Conservation (phyloP, 2,329 filamentous ascomycete genomes). For the Alternaria viburni region DNA sequence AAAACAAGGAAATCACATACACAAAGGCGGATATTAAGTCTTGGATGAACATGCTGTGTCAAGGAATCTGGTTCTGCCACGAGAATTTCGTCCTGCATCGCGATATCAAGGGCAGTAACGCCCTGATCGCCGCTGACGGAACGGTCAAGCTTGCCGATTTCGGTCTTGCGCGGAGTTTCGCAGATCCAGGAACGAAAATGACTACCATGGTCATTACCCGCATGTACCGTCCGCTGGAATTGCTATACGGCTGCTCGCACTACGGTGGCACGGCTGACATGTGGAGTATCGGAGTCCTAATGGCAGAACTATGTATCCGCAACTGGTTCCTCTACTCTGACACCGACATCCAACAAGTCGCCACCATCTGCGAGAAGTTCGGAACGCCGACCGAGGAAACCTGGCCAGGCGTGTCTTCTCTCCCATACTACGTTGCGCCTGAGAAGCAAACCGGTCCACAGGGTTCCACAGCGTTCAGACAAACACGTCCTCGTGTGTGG, state of each 20-base stretch:
- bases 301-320: slow-evolving; percentile 86
- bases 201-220: slow-evolving; percentile 93
- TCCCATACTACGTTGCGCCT: slow-evolving; percentile 80
- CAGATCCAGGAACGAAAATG: slow-evolving; percentile 88
- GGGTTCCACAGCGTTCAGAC: slow-evolving; percentile 49
- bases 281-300: slow-evolving; percentile 92
- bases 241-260: slow-evolving; percentile 87
- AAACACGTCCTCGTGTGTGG: slow-evolving; percentile 71
- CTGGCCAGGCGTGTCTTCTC: slow-evolving; percentile 87
- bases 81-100: slow-evolving; percentile 92
- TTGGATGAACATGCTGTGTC: slow-evolving; percentile 97
- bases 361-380: slow-evolving; percentile 81
- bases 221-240: slow-evolving; percentile 94
- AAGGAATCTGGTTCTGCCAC: slow-evolving; percentile 96
- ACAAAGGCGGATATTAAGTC: slow-evolving; percentile 91
- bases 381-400: slow-evolving; percentile 92
- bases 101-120: slow-evolving; percentile 98
- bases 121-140: slow-evolving; percentile 90
- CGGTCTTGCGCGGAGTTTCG: slow-evolving; percentile 86
- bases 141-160: slow-evolving; percentile 98
- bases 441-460: slow-evolving; percentile 49
- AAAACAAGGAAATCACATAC: slow-evolving; percentile 83
- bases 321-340: slow-evolving; percentile 83
- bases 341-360: slow-evolving; percentile 85
- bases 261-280: slow-evolving; percentile 92